phyloP scores from a whole-genome alignment of 2,329 filamentous ascomycete genomes.

The Stromatinia cepivora region DNA sequence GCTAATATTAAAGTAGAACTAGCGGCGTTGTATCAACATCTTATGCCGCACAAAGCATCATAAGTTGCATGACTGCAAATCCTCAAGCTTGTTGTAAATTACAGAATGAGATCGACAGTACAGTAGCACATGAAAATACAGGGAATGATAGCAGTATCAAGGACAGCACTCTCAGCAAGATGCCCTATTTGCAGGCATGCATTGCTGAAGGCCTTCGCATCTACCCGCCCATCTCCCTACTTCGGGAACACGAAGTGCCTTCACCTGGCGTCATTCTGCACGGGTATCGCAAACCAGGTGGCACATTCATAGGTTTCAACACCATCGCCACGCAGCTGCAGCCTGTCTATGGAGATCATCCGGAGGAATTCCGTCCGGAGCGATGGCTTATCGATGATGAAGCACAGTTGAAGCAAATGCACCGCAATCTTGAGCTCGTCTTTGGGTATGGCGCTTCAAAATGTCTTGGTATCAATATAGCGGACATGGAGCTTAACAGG shows the following conservation, averaged over 20 bases:
- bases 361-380: constrained; percentile 49
- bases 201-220: constrained; percentile 52
- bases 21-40: constrained; percentile 9
- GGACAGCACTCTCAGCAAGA: neutral
- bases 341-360: constrained; percentile 42
- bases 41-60: constrained; percentile 13
- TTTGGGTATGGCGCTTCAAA: constrained; percentile 49
- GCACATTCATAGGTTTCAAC: constrained; percentile 41
- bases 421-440: constrained; percentile 45
- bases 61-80: neutral
- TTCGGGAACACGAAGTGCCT: constrained; percentile 30
- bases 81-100: neutral
- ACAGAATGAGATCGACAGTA: constrained; percentile 4
- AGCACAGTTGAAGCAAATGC: constrained; percentile 40
- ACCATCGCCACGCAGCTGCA: constrained; percentile 36
- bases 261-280: constrained; percentile 29
- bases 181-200: constrained; percentile 51
- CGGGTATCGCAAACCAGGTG: constrained; percentile 29
- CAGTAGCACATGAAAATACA: neutral
- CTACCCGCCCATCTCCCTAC: constrained; percentile 45
- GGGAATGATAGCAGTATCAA: neutral
- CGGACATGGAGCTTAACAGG: constrained; percentile 52
- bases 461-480: constrained; percentile 51
- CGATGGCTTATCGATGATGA: constrained; percentile 47
- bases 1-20: neutral